Evolutionary conservation across 805 yeast species (phyloP).

Genomic region (Phaffomyces opuntiae): DNA sequence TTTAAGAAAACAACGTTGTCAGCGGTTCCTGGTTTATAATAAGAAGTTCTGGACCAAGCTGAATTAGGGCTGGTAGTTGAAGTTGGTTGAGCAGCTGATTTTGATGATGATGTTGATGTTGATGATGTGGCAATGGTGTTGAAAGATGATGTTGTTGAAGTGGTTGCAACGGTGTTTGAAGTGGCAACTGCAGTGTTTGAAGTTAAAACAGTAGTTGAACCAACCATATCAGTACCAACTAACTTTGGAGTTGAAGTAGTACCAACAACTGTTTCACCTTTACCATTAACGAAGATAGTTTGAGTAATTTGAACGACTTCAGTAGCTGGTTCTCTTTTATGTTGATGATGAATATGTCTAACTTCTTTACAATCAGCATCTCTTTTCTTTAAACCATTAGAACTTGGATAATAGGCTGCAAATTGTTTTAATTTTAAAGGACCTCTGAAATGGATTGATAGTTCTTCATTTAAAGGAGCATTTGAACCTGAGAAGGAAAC

Average conservation of each 20-base stretch:
- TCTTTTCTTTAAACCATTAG: slow-evolving; percentile 33
- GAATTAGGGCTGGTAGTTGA: slow-evolving; percentile 26
- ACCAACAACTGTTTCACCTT: slow-evolving; percentile 35
- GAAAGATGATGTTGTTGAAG: slow-evolving; percentile 27
- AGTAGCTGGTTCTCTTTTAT: slow-evolving; percentile 49
- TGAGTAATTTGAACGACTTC: slow-evolving; percentile 68
- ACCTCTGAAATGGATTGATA: slow-evolving; percentile 87
- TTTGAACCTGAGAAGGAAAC: slow-evolving; percentile 60
- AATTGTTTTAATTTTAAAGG: slow-evolving; percentile 75
- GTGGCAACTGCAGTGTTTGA: slow-evolving; percentile 25
- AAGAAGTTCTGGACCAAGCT: slow-evolving; percentile 70
- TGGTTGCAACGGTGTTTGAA: slow-evolving; percentile 25
- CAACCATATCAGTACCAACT: slow-evolving; percentile 12
- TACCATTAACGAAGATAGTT: slow-evolving; percentile 61
- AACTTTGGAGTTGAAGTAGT: neutral
- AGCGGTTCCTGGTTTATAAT: slow-evolving; percentile 67
- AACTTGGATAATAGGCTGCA: slow-evolving; percentile 77
- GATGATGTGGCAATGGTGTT: slow-evolving; percentile 28
- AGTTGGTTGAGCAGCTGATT: slow-evolving; percentile 17
- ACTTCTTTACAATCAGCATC: slow-evolving; percentile 29
- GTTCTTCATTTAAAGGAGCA: slow-evolving; percentile 80
- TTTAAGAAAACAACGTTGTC: slow-evolving; percentile 77
- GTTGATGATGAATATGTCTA: slow-evolving; percentile 39
- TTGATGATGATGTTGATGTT: slow-evolving; percentile 27
- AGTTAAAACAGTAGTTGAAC: slow-evolving; percentile 13